Percentiles rank a stretch among this genome's conserved stretches.
phyloP scores from a whole-genome alignment of 768 basidiomycete genomes.

The Agrocybe praecox region DNA sequence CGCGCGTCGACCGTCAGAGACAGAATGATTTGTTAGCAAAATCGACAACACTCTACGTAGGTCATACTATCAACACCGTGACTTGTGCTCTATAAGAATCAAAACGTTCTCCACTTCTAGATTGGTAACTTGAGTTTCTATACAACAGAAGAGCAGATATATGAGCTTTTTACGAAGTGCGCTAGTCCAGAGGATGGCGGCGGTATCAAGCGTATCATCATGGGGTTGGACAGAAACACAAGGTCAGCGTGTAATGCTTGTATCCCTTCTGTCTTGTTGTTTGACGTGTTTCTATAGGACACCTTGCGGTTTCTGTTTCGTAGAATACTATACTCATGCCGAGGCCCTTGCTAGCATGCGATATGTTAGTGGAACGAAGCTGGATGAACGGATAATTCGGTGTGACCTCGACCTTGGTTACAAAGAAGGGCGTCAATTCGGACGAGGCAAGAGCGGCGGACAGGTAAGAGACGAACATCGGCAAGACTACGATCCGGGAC shows the following conservation, averaged over 20 bases:
- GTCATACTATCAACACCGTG: conserved; percentile 33
- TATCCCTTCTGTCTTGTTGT: not conserved
- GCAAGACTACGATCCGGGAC: conserved; percentile 95
- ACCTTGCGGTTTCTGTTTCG: conserved; percentile 95
- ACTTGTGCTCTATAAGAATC: not conserved
- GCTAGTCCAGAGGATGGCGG: conserved; percentile 84
- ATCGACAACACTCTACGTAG: conserved; percentile 90
- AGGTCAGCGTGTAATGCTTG: conserved; percentile 48
- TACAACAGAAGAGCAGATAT: conserved; percentile 96
- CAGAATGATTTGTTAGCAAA: conserved; percentile 82
- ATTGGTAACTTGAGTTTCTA: conserved; percentile 93
- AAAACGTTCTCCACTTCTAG: conserved; percentile 35
- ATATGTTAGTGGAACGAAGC: conserved; percentile 96
- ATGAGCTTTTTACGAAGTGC: conserved; percentile 91
- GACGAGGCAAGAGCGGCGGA: conserved; percentile 95
- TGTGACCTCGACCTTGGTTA: conserved; percentile 98
- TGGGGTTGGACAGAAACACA: conserved; percentile 91
- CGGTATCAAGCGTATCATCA: conserved; percentile 92
- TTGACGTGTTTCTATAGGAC: conserved; percentile 50
- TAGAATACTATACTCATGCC: conserved; percentile 92
- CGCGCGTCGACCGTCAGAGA: conserved; percentile 72
- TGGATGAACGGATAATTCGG: conserved; percentile 97
- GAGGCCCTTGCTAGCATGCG: conserved; percentile 93
- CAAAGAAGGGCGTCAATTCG: conserved; percentile 95
- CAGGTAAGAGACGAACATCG: conserved; percentile 97